Conservation (phyloP, 805 yeast species). For the Wickerhamiella bombiphila region DNA sequence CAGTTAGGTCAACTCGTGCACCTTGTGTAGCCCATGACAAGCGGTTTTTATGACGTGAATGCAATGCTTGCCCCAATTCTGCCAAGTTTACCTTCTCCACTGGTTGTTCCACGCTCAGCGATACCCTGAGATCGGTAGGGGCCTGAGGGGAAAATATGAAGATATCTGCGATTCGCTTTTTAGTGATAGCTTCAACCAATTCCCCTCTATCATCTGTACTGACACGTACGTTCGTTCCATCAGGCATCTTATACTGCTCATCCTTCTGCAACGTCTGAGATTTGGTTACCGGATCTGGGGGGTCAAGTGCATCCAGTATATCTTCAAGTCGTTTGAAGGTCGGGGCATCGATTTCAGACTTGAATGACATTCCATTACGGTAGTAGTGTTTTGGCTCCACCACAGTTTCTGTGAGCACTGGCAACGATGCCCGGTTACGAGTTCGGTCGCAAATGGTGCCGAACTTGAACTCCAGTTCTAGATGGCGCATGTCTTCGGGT, state of each 20-base stretch:
- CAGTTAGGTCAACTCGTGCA: constrained; percentile 22
- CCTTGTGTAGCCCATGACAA: constrained; percentile 58
- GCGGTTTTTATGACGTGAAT: constrained; percentile 58
- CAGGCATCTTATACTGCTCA: constrained; percentile 7
- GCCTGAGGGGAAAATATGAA: constrained; percentile 62
- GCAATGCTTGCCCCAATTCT: constrained; percentile 21
- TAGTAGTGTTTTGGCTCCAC: constrained; percentile 19
- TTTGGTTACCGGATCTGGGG: constrained; percentile 9
- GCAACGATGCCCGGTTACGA: constrained; percentile 20
- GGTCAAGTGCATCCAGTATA: constrained; percentile 9
- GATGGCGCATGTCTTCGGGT: constrained; percentile 13
- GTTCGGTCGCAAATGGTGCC: constrained; percentile 21
- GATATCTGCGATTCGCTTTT: constrained; percentile 59
- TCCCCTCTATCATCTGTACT: constrained; percentile 19
- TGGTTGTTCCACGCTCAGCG: constrained; percentile 68
- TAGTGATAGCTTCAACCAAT: constrained; percentile 49
- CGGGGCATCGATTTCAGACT: constrained; percentile 16
- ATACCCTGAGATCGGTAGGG: constrained; percentile 59
- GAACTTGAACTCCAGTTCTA: constrained; percentile 34
- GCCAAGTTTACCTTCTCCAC: constrained; percentile 29
- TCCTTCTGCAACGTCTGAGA: constrained; percentile 11
- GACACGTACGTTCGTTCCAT: constrained; percentile 17
- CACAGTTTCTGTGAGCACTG: constrained; percentile 23
- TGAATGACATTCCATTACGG: constrained; percentile 18
- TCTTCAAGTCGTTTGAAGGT: constrained; percentile 18